Percentiles rank a stretch among this genome's conserved stretches.
These are phyloP conservation scores for Harringtonia aguacate DNA, from an alignment of 2,329 filamentous ascomycete species.

Conservation along the genomic window DNA sequence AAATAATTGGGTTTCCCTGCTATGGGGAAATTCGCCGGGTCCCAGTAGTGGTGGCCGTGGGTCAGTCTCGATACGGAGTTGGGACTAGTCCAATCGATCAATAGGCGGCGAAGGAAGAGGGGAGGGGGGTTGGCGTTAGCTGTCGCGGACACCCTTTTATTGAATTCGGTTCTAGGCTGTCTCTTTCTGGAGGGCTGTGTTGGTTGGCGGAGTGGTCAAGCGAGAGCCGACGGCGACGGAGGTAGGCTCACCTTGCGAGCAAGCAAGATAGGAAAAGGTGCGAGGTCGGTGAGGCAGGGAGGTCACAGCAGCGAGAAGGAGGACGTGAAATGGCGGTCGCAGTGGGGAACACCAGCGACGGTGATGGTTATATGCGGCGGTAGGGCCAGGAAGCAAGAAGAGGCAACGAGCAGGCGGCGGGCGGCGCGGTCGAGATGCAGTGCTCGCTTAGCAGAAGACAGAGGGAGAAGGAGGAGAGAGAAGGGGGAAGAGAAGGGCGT, in stretches of 20 bases:
- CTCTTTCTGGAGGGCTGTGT: too few relatives aligned
- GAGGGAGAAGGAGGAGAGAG: neutral
- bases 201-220: too few relatives aligned
- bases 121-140: conserved; percentile 1
- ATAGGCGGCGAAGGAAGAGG: conserved; percentile 2
- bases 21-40: conserved; percentile 13
- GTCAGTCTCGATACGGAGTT: conserved; percentile 11
- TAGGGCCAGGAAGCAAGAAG: neutral
- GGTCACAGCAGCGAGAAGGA: too few relatives aligned
- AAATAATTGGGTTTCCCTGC: conserved; percentile 7
- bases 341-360: too few relatives aligned
- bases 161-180: too few relatives aligned
- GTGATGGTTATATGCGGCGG: too few relatives aligned
- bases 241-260: too few relatives aligned
- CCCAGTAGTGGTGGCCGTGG: conserved; percentile 9
- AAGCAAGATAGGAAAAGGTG: too few relatives aligned
- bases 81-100: conserved; percentile 13
- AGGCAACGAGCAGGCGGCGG: neutral
- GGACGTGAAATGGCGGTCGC: too few relatives aligned
- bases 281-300: too few relatives aligned
- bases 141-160: neutral
- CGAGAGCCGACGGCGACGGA: too few relatives aligned
- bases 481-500: neutral
- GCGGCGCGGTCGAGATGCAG: too few relatives aligned
- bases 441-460: neutral